Evolutionary conservation across 106 monocot species (phyloP), one percentile per base, ranked within the genome.

Genomic region (Allium sativum): DNA sequence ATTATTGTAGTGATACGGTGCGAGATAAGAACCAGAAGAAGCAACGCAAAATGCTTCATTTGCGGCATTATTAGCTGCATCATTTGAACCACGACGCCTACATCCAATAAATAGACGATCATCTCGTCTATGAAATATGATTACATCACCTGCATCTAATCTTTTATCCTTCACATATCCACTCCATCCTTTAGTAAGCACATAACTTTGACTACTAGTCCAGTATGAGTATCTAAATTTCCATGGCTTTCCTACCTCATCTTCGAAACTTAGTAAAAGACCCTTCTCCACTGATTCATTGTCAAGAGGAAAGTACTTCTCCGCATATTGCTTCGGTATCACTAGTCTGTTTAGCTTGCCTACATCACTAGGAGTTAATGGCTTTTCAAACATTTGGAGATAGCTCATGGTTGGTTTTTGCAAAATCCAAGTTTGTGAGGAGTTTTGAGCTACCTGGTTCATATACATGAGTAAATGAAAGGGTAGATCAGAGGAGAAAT

Each of bases 191-290:
- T 83, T 88, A 21, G 87, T 88, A 42, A 88, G 74, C 41, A 88
- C 87, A 52, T 88, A 88, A 72, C 82, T 83, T 65, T 88, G 87
- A 71, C 87, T 88, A 53, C 87, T 88, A 14, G 74, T 83, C 87
- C 82, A 88, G 72, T 88, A 88, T 3, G 87, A 88, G 72, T 88
- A 88, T 9, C 87, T 73, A 65, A 88, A 88, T 63, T 71, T 41
- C 89, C 85, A 85, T 3, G 64, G 6, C 63, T 81, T 78, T 6
- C 89, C 84, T 6, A 51, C 22, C 68, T 89, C 89, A 56, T 84
- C 84, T 57, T 87, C 82, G 42, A 89, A 89, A 60, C 73, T 78
- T 18, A 89, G 65, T 18, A 81, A 72, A 16, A 81, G 61, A 6
- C 84, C 88, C 64, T 82, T 82, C 65, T 87, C 87, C 18, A 79